phyloP scores from a whole-genome alignment of 257 asterid species.

The Solanum sitiens region DNA sequence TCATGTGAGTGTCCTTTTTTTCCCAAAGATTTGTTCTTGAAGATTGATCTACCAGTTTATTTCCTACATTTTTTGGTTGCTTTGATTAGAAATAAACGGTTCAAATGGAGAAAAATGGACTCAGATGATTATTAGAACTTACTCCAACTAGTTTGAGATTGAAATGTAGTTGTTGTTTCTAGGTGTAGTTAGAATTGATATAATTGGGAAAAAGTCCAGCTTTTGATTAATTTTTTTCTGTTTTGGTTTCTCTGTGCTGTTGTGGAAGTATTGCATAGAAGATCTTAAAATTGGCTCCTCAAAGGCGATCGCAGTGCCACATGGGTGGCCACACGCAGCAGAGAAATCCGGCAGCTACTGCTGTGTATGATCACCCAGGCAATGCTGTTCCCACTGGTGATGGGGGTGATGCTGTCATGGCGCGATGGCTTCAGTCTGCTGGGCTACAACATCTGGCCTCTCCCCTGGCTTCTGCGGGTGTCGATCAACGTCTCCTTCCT shows the following conservation, averaged over 20 bases:
- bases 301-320: conserved; percentile 95
- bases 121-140: neutral
- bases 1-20: neutral
- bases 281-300: conserved; percentile 98
- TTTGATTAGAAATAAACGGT: neutral
- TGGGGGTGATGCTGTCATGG: conserved; percentile 95
- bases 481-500: conserved; percentile 69
- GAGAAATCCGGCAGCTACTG: conserved; percentile 84
- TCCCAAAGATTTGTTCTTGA: neutral
- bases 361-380: conserved; percentile 81
- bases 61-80: neutral
- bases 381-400: conserved; percentile 60
- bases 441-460: conserved; percentile 99
- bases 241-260: neutral
- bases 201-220: neutral
- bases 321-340: conserved; percentile 99
- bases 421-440: conserved; percentile 98
- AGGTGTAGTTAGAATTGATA: neutral
- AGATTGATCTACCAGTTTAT: neutral
- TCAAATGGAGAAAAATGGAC: neutral
- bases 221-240: neutral
- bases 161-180: neutral
- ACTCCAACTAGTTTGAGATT: neutral
- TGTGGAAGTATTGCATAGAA: conserved; percentile 36
- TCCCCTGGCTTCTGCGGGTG: conserved; percentile 70